Evolutionary conservation across 1,284 basidiomycete genomes (phyloP).

Genomic region (Puccinia polysora): DNA sequence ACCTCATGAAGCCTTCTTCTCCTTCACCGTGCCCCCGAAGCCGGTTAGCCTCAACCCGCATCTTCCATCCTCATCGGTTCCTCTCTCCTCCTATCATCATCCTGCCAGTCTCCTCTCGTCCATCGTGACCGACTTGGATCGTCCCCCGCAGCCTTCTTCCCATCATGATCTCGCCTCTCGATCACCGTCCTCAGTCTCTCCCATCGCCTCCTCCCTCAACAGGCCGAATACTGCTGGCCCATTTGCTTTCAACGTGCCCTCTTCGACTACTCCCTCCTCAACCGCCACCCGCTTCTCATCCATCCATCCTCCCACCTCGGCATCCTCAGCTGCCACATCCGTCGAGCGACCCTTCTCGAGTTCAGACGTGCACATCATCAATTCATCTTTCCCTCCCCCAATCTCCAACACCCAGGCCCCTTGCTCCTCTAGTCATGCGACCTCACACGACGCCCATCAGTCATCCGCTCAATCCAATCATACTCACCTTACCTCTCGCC

Average conservation of each 20-base stretch:
- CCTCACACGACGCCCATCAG: background rate
- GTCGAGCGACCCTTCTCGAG: conserved; percentile 4
- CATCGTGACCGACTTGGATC: too few species aligned
- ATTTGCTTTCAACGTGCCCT: conserved; percentile 14
- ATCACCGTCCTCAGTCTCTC: background rate
- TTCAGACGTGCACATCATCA: background rate
- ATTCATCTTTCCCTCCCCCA: too few species aligned
- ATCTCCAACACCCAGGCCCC: background rate
- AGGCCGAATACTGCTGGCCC: conserved; percentile 8
- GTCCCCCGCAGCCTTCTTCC: too few species aligned
- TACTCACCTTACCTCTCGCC: background rate
- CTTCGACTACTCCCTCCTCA: background rate
- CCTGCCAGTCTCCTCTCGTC: too few species aligned
- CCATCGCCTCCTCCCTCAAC: background rate
- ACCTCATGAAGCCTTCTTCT: too few species aligned
- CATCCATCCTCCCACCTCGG: background rate
- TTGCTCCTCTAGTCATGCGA: conserved; percentile 1
- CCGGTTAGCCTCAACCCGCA: too few species aligned
- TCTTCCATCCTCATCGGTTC: too few species aligned
- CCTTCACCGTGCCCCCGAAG: too few species aligned
- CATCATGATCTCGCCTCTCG: background rate
- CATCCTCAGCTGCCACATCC: background rate
- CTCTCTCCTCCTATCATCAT: too few species aligned
- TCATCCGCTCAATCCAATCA: background rate
- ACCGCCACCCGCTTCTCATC: background rate